A percentile compares a stretch with the other conserved stretches of the same genome.
Conservation (phyloP, 1,284 basidiomycete genomes). For the Marasmius fiardii region DNA sequence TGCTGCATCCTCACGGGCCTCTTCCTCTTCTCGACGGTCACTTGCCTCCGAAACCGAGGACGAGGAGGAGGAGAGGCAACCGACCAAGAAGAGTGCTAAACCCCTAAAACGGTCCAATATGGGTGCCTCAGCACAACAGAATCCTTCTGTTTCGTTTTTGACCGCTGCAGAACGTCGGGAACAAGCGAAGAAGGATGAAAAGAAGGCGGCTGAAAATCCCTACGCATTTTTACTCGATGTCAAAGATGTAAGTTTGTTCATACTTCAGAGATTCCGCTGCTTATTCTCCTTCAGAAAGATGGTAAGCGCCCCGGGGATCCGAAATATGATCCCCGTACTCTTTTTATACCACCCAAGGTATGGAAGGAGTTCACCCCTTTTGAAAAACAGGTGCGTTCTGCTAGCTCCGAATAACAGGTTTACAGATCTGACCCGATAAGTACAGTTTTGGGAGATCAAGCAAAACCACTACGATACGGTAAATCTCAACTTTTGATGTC, state of each 20-base stretch:
- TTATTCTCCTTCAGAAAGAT: constrained; percentile 62
- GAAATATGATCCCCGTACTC: constrained; percentile 91
- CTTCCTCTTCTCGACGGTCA: constrained; percentile 41
- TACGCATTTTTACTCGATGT: constrained; percentile 81
- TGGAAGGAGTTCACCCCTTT: constrained; percentile 94
- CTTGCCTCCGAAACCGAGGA: constrained; percentile 36
- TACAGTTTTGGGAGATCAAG: constrained; percentile 95
- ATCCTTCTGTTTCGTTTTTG: constrained; percentile 51
- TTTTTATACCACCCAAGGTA: constrained; percentile 76
- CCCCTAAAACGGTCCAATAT: constrained; percentile 14
- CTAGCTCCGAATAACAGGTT: background rate
- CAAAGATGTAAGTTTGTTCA: constrained; percentile 56
- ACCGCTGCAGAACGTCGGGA: constrained; percentile 85
- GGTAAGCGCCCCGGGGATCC: constrained; percentile 76
- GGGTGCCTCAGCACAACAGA: constrained; percentile 20
- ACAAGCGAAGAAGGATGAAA: constrained; percentile 76
- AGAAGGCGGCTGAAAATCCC: constrained; percentile 77
- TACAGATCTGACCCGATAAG: background rate
- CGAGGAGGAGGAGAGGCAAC: constrained; percentile 29
- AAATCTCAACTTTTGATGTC: constrained; percentile 13
- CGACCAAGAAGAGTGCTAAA: constrained; percentile 31
- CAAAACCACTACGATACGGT: constrained; percentile 92
- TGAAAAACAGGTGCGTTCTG: constrained; percentile 78
- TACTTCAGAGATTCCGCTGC: background rate
- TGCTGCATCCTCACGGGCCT: constrained; percentile 41